phyloP scores from a whole-genome alignment of 495 filamentous ascomycete species.

The Tuber indicum region DNA sequence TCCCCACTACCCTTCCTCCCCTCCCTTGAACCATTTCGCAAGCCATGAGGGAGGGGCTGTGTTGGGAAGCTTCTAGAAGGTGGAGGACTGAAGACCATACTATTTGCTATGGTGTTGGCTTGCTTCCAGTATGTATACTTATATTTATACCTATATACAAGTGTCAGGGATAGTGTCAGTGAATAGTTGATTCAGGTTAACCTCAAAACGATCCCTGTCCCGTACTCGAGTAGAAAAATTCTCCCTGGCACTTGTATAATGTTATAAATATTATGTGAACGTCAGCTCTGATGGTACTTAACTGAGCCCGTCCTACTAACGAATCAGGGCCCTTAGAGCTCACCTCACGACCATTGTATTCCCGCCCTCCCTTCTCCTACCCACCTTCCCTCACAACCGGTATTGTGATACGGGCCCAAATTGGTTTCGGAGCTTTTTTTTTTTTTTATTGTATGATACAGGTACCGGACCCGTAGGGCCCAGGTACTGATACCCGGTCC shows the following conservation, averaged over 20 bases:
- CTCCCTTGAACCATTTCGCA: not conserved
- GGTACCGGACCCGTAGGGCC: not conserved
- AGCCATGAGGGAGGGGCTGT: not conserved
- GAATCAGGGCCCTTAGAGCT: not conserved
- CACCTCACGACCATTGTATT: not conserved
- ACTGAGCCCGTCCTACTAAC: not conserved
- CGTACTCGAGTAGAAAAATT: no score
- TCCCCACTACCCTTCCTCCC: not conserved
- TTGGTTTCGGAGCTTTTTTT: not conserved
- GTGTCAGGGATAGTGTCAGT: no score
- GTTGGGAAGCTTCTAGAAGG: not conserved
- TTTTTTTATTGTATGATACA: not conserved
- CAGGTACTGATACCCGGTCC: not conserved
- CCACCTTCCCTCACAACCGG: not conserved
- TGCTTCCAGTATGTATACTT: not conserved
- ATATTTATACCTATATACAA: not conserved
- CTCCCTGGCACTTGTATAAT: no score
- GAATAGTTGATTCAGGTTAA: no score
- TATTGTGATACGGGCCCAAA: not conserved
- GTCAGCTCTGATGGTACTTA: not conserved
- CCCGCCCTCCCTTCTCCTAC: not conserved
- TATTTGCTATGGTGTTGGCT: not conserved
- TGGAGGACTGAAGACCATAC: not conserved
- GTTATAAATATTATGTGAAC: not conserved
- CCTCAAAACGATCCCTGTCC: no score